Base-by-base conservation (phyloP, 2,329 filamentous ascomycete genomes). In the Thermothelomyces thermophilus region DNA sequence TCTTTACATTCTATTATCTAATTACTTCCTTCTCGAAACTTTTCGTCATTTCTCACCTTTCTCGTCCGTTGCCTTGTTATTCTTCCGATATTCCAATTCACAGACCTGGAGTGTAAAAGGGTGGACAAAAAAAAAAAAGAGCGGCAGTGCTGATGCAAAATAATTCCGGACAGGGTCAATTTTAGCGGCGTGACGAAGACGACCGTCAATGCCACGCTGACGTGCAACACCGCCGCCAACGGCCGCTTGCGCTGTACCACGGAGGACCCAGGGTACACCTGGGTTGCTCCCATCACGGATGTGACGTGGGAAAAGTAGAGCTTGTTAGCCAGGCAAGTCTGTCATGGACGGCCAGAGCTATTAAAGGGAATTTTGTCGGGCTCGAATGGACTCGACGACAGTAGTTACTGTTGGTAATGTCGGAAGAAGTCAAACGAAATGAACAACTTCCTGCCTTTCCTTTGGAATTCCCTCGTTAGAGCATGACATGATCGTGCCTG, bases 181-280 rank as follows among this genome's bases (percentile, higher is more conserved):
- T 62, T 62, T n/a, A 56, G 43, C 39, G 60, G 60, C 9, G 36
- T 56, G 8, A 35, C 56, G 9, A 56, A 48, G 3, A 58, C 55
- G 3, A 51, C 36, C 2, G 37, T 60, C 1, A 41, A 54, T 13
- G 53, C 39, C 48, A 40, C 43, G 14, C 16, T 59, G 20, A 48
- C 31, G 19, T 59, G 58, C 16, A 43, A 48, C 10, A 50, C 45
- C 11, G 48, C 45, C 11, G 37, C 39, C 0, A 34, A 35, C 1
- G 52, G 52, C 3, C 11, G 47, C 19, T 48, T 51, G 39, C 41
- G 24, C 16, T 60, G 58, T 20, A 41, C 41, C 4, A 53, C 56
- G 8, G 30, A 26, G 1, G 52, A 50, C 42, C 36, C 41, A 20
- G 44, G 31, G 11, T 56, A 50, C 13, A 48, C 48, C 4, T 56